A percentile compares a stretch with the other conserved stretches of the same genome.
phyloP scores from a whole-genome alignment of 2,329 filamentous ascomycete species.

The Cladophialophora immunda region DNA sequence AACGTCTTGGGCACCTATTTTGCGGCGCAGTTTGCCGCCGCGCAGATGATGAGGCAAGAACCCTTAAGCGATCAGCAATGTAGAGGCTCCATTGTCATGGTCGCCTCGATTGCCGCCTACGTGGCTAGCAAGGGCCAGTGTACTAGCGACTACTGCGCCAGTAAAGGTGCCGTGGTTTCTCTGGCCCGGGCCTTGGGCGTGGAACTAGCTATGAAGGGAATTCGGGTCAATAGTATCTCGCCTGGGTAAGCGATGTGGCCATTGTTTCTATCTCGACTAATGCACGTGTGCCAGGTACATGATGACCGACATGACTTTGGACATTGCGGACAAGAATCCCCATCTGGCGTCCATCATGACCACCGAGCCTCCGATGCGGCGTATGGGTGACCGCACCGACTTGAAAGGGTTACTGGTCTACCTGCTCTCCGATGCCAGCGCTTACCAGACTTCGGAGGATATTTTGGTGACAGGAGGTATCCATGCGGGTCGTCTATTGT shows the following conservation, averaged over 20 bases:
- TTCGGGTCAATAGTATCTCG: slow-evolving; percentile 45
- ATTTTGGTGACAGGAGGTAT: slow-evolving; percentile 45
- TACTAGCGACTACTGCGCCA: slow-evolving; percentile 67
- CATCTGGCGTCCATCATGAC: slow-evolving; percentile 48
- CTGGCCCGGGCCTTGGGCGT: slow-evolving; percentile 75
- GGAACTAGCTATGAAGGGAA: slow-evolving; percentile 41
- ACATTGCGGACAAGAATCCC: slow-evolving; percentile 33
- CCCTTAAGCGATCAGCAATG: neutral
- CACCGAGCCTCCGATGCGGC: slow-evolving; percentile 51
- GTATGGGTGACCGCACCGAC: slow-evolving; percentile 51
- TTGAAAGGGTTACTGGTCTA: slow-evolving; percentile 53
- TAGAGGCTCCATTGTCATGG: slow-evolving; percentile 46
- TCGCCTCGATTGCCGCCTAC: slow-evolving; percentile 48
- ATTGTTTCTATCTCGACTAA: neutral
- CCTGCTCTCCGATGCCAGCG: slow-evolving; percentile 50
- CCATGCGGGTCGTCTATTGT: slow-evolving; percentile 35
- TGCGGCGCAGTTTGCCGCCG: slow-evolving; percentile 40
- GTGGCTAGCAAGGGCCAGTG: slow-evolving; percentile 45
- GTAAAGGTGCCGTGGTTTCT: slow-evolving; percentile 78
- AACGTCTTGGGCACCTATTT: slow-evolving; percentile 43
- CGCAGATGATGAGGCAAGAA: slow-evolving; percentile 8
- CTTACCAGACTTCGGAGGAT: slow-evolving; percentile 52
- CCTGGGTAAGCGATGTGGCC: slow-evolving; percentile 37
- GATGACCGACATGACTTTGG: slow-evolving; percentile 40
- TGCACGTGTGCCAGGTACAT: slow-evolving; percentile 13